Percentiles rank a stretch among this genome's conserved stretches.
These are phyloP conservation scores for Farysia itapuensis DNA, from an alignment of 1,284 basidiomycete species.

Conservation along the genomic window DNA sequence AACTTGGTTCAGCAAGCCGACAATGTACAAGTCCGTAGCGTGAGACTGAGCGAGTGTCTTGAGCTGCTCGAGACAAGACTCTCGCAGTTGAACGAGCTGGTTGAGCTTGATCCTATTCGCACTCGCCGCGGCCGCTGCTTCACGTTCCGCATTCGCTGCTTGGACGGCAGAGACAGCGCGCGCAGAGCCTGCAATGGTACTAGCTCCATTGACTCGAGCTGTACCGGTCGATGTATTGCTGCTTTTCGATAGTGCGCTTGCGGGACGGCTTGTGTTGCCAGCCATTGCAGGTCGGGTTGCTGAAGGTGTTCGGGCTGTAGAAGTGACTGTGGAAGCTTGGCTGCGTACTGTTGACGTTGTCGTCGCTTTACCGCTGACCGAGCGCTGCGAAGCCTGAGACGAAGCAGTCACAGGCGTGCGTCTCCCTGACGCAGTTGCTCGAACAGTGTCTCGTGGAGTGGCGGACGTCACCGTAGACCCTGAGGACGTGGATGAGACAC, in stretches of 20 bases:
- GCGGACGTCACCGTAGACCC: conserved; percentile 17
- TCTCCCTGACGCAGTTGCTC: conserved; percentile 16
- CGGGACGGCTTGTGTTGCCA: conserved; percentile 17
- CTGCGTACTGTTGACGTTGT: not conserved
- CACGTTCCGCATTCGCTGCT: not conserved
- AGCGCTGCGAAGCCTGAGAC: conserved; percentile 4
- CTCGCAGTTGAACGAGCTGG: conserved; percentile 9
- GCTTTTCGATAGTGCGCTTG: conserved; percentile 33
- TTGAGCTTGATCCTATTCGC: conserved; percentile 9
- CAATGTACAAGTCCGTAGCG: conserved; percentile 28
- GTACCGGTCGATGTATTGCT: conserved; percentile 14
- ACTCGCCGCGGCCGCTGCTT: not conserved
- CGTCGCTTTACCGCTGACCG: conserved; percentile 3
- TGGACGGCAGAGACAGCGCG: not conserved
- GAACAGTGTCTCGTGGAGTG: conserved; percentile 21
- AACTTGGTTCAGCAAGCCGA: conserved; percentile 29
- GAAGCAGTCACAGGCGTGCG: conserved; percentile 9
- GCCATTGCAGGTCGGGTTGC: not conserved
- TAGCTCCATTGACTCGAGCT: conserved; percentile 8
- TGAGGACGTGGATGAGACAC: conserved; percentile 28
- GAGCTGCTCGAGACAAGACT: conserved; percentile 10
- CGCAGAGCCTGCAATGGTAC: conserved; percentile 10
- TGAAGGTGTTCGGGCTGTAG: conserved; percentile 3
- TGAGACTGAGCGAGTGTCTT: conserved; percentile 15
- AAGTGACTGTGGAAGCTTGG: not conserved